Percentiles rank a stretch among this genome's conserved stretches.
Conservation (phyloP, 176 grass and related monocot species). For the Melocanna baccifera region DNA sequence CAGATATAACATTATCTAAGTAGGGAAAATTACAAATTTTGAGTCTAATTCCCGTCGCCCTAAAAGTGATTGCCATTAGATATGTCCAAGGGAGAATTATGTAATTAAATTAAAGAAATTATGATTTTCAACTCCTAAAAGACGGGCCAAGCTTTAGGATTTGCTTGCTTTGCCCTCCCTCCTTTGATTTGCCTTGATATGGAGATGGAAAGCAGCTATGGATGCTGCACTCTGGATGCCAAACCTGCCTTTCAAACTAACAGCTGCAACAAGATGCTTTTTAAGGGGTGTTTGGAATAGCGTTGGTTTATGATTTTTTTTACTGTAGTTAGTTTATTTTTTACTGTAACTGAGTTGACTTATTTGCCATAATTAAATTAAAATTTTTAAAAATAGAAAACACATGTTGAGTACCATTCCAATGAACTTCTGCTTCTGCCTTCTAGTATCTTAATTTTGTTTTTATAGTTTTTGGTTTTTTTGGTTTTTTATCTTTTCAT, state of each 20-base stretch:
- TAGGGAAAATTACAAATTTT: background rate
- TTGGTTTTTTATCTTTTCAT: too few relatives aligned
- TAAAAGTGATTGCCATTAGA: constrained; percentile 6
- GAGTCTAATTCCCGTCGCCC: background rate
- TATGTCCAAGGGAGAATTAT: background rate
- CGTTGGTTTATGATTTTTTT: too few relatives aligned
- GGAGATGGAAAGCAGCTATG: constrained; percentile 30
- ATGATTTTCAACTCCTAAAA: background rate
- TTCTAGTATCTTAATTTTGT: too few relatives aligned
- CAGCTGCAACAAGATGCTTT: background rate
- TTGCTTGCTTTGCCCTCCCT: background rate
- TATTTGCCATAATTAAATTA: too few relatives aligned
- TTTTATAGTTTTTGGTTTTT: too few relatives aligned
- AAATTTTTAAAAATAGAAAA: too few relatives aligned
- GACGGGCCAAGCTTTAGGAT: background rate
- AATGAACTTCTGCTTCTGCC: too few relatives aligned
- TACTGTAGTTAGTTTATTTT: too few relatives aligned
- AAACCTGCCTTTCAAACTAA: constrained; percentile 27
- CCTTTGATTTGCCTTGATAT: constrained; percentile 23
- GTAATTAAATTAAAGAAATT: background rate
- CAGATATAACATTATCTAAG: too few relatives aligned
- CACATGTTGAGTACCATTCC: too few relatives aligned
- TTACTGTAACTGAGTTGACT: too few relatives aligned
- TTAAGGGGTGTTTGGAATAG: too few relatives aligned
- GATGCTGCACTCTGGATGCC: constrained; percentile 33